phyloP scores from a whole-genome alignment of 371 early-diverging fungal genomes.

The Chytridiales sp. region DNA sequence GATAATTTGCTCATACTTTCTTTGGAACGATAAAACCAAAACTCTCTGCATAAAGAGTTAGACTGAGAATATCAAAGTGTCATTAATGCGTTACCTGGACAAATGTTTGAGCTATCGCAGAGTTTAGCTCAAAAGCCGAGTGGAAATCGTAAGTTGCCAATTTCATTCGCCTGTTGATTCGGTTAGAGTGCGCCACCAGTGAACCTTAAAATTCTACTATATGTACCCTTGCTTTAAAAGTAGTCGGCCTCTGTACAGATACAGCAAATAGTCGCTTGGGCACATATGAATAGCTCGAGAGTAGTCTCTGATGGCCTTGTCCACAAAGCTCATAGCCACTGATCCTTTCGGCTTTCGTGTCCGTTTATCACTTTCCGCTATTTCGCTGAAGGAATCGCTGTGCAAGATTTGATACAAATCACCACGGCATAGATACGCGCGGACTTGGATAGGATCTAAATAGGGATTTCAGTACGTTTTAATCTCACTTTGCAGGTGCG shows the following conservation, averaged over 20 bases:
- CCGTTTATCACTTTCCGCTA: constrained; percentile 11
- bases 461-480: too few relatives aligned
- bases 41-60: constrained; percentile 31
- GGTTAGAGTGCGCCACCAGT: neutral
- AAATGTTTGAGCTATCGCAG: constrained; percentile 56
- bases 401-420: constrained; percentile 46
- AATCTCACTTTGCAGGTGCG: too few relatives aligned
- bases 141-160: constrained; percentile 56
- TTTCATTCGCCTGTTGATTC: constrained; percentile 33
- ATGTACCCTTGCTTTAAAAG: constrained; percentile 45
- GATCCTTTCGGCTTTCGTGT: constrained; percentile 12
- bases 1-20: constrained; percentile 52
- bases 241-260: constrained; percentile 50
- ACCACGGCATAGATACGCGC: constrained; percentile 44
- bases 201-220: neutral
- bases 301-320: constrained; percentile 50
- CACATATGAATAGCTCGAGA: constrained; percentile 48
- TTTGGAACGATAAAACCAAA: constrained; percentile 53
- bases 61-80: constrained; percentile 2
- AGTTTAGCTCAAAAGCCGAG: constrained; percentile 55
- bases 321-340: constrained; percentile 25
- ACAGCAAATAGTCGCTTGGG: constrained; percentile 49
- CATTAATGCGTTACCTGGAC: constrained; percentile 40
- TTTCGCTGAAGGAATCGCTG: constrained; percentile 26
- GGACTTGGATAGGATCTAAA: constrained; percentile 43